phyloP scores from a whole-genome alignment of 805 yeast species.

The Yarrowia sp. region DNA sequence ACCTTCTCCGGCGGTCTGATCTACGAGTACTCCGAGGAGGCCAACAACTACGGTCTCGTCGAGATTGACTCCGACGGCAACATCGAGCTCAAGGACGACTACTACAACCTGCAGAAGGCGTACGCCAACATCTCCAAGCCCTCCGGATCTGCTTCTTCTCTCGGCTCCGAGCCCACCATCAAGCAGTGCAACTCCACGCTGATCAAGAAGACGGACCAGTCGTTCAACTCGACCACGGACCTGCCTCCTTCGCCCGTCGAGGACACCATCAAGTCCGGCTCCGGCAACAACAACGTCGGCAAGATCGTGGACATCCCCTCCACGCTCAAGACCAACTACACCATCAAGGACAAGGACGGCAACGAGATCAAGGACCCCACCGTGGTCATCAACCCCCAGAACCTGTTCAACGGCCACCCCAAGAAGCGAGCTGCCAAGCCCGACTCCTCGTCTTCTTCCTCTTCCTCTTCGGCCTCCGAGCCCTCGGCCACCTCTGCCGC shows the following conservation, averaged over 20 bases:
- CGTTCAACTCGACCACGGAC: slow-evolving; percentile 36
- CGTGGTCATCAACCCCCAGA: slow-evolving; percentile 32
- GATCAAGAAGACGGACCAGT: slow-evolving; percentile 34
- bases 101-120: slow-evolving; percentile 54
- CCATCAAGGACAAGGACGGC: slow-evolving; percentile 37
- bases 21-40: slow-evolving; percentile 84
- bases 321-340: slow-evolving; percentile 35
- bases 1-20: slow-evolving; percentile 83
- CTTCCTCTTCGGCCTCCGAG: slow-evolving; percentile 28
- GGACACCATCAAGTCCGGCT: slow-evolving; percentile 40
- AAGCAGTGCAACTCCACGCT: slow-evolving; percentile 32
- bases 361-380: slow-evolving; percentile 34
- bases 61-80: slow-evolving; percentile 48
- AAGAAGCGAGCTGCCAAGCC: slow-evolving; percentile 26
- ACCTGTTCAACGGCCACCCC: slow-evolving; percentile 34
- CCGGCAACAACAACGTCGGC: slow-evolving; percentile 43
- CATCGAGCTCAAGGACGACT: slow-evolving; percentile 59
- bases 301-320: slow-evolving; percentile 35
- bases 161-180: slow-evolving; percentile 33
- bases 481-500: slow-evolving; percentile 30
- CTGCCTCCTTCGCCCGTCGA: slow-evolving; percentile 42
- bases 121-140: slow-evolving; percentile 45
- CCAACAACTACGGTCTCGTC: slow-evolving; percentile 78
- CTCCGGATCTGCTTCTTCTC: slow-evolving; percentile 29
- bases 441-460: slow-evolving; percentile 25